phyloP scores from a whole-genome alignment of 352 stramenopile genomes.

The Phytophthora agathidicida region DNA sequence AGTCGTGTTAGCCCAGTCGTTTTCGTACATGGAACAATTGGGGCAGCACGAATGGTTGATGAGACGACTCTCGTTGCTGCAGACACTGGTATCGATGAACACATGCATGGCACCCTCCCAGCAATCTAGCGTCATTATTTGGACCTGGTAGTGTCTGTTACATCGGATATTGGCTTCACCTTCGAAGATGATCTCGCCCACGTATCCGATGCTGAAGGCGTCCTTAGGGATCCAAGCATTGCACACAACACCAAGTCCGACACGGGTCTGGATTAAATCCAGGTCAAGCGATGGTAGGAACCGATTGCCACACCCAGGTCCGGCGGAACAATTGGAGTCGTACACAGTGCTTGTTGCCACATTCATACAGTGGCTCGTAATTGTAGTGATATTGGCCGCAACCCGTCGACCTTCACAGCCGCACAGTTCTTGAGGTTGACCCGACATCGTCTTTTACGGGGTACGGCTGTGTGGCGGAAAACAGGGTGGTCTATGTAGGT shows the following conservation, averaged over 20 bases:
- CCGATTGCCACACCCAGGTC: not conserved
- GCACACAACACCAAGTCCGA: not conserved
- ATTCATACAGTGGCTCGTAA: too few relatives aligned
- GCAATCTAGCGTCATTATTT: not conserved
- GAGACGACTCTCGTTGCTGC: conserved; percentile 1
- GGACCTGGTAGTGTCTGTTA: not conserved
- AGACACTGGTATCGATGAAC: not conserved
- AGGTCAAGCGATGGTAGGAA: not conserved
- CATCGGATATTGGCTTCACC: not conserved
- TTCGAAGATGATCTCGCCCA: not conserved
- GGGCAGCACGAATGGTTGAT: conserved; percentile 1
- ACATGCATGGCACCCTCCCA: not conserved
- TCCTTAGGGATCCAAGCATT: not conserved
- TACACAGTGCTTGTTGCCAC: too few relatives aligned
- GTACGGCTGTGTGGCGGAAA: too few relatives aligned
- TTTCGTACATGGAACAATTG: not conserved
- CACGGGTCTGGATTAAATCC: not conserved
- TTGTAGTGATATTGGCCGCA: too few relatives aligned
- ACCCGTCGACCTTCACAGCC: too few relatives aligned
- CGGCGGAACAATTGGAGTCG: not conserved
- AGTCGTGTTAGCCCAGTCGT: not conserved
- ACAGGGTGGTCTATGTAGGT: too few relatives aligned
- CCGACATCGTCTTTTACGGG: too few relatives aligned
- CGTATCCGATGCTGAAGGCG: conserved; percentile 1
- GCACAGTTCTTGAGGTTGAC: too few relatives aligned